Conservation (phyloP, 768 basidiomycete species). For the Suillus hirtellus region DNA sequence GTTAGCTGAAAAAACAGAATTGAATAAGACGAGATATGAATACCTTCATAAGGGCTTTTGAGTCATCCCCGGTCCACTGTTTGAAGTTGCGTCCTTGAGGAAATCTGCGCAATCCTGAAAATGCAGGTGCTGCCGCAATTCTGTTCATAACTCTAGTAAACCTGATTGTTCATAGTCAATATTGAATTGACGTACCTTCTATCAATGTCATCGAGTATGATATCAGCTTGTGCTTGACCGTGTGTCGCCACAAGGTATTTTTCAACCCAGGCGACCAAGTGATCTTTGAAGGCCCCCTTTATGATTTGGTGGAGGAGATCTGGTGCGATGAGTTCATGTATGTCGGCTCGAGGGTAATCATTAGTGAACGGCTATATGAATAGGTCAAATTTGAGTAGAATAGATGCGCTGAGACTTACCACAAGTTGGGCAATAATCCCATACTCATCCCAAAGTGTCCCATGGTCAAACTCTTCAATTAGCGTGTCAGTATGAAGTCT, state of each 20-base stretch:
- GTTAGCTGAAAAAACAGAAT: no score
- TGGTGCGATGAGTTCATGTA: slow-evolving; percentile 37
- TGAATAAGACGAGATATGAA: no score
- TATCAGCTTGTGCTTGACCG: slow-evolving; percentile 19
- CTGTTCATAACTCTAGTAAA: slow-evolving; percentile 4
- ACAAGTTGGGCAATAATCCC: slow-evolving; percentile 34
- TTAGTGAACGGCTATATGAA: slow-evolving; percentile 10
- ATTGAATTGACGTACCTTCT: slow-evolving; percentile 26
- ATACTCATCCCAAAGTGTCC: slow-evolving; percentile 14
- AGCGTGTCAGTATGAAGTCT: no score
- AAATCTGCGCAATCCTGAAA: slow-evolving; percentile 24
- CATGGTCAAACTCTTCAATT: no score
- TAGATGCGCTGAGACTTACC: slow-evolving; percentile 21
- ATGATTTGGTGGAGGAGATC: slow-evolving; percentile 49
- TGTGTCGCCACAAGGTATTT: slow-evolving; percentile 29
- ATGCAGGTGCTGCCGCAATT: slow-evolving; percentile 17
- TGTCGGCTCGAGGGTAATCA: slow-evolving; percentile 14
- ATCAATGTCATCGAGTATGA: slow-evolving; percentile 38
- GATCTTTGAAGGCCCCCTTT: slow-evolving; percentile 48
- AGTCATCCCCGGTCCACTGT: slow-evolving; percentile 40
- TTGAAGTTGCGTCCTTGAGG: slow-evolving; percentile 30
- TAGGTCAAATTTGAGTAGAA: background rate
- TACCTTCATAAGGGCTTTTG: slow-evolving; percentile 11
- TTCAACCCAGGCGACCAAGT: slow-evolving; percentile 38
- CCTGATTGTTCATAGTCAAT: background rate